Evolutionary conservation across 768 basidiomycete species (phyloP).

Genomic region (Auriculariales sp.): DNA sequence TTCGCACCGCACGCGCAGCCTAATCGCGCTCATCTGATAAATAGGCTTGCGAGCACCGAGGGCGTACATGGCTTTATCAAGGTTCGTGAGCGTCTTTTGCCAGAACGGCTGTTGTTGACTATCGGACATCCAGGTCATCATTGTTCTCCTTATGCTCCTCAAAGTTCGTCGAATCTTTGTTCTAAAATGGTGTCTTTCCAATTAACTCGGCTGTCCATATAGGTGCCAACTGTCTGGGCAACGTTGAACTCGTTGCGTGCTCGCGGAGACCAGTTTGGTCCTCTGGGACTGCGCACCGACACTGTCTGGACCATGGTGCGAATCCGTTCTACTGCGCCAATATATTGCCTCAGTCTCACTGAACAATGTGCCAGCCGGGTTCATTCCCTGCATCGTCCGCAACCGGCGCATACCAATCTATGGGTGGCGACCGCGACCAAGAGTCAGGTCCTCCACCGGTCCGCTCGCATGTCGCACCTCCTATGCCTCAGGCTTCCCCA

Average conservation of each 20-base stretch:
- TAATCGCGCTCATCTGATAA: not conserved
- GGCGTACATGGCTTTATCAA: constrained; percentile 40
- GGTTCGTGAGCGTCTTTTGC: too few relatives aligned
- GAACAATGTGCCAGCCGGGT: too few relatives aligned
- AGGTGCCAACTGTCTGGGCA: constrained; percentile 49
- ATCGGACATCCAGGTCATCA: too few relatives aligned
- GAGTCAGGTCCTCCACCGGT: not conserved
- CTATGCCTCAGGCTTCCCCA: not conserved
- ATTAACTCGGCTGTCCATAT: not conserved
- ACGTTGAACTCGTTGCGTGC: constrained; percentile 39
- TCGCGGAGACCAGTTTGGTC: constrained; percentile 34
- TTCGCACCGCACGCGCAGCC: not conserved
- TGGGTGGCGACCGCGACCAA: not conserved
- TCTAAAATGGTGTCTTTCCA: not conserved
- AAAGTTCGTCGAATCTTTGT: constrained; percentile 28
- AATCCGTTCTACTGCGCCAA: too few relatives aligned
- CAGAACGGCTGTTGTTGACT: too few relatives aligned
- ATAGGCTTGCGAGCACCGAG: constrained; percentile 27
- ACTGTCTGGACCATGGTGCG: constrained; percentile 1
- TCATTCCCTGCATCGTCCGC: not conserved
- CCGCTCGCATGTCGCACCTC: not conserved
- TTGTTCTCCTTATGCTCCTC: constrained; percentile 37
- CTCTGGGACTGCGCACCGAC: not conserved
- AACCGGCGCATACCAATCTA: not conserved
- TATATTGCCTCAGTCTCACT: too few relatives aligned